Evolutionary conservation across 768 basidiomycete species (phyloP).

Genomic region (Royoungia palumana): DNA sequence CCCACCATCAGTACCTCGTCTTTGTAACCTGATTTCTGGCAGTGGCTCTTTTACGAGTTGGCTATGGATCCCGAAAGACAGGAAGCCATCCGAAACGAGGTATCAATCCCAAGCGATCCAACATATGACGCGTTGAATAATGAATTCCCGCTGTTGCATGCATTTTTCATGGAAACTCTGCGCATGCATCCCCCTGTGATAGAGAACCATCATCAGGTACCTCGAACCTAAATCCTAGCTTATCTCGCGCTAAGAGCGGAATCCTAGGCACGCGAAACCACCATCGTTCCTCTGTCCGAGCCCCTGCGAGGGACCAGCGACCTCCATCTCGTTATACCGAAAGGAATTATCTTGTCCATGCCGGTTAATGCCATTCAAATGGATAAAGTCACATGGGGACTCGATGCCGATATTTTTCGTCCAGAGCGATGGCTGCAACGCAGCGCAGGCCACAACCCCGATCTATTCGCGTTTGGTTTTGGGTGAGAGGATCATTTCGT

Average conservation of each 20-base stretch:
- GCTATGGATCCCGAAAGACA: slow-evolving; percentile 51
- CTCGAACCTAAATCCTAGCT: neutral
- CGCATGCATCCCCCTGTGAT: slow-evolving; percentile 59
- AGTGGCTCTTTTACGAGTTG: slow-evolving; percentile 70
- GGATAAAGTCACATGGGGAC: slow-evolving; percentile 55
- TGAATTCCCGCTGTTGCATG: slow-evolving; percentile 54
- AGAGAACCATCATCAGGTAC: slow-evolving; percentile 63
- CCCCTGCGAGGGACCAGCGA: slow-evolving; percentile 46
- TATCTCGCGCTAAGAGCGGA: slow-evolving; percentile 3
- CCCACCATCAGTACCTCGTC: neutral
- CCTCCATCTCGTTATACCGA: slow-evolving; percentile 47
- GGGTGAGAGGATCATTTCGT: slow-evolving; percentile 38
- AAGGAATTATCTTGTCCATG: slow-evolving; percentile 53
- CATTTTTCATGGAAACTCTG: slow-evolving; percentile 58
- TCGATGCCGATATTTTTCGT: slow-evolving; percentile 52
- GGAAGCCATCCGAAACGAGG: slow-evolving; percentile 52
- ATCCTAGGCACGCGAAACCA: slow-evolving; percentile 47
- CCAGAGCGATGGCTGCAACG: slow-evolving; percentile 62
- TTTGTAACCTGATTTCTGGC: slow-evolving; percentile 5
- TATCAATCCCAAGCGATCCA: slow-evolving; percentile 43
- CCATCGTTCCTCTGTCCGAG: slow-evolving; percentile 51
- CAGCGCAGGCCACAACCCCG: slow-evolving; percentile 35
- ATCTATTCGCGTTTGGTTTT: slow-evolving; percentile 56
- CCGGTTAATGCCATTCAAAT: slow-evolving; percentile 57
- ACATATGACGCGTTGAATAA: slow-evolving; percentile 50